Base-by-base conservation (phyloP, 192 early-diverging fungal species). In the Linnemannia elongata region DNA sequence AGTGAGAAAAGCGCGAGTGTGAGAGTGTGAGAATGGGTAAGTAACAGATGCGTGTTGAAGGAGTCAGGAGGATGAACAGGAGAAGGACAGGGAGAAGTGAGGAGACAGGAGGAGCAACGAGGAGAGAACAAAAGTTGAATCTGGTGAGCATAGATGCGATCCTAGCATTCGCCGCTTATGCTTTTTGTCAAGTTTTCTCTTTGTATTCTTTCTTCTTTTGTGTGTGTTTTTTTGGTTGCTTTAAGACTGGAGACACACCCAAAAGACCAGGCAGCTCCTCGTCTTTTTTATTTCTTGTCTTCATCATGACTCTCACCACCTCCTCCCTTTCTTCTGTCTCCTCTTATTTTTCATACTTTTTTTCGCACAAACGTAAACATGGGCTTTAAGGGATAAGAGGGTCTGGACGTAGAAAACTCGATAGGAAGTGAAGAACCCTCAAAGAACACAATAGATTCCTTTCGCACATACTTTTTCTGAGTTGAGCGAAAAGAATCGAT, bases 61-160 rank as follows among this genome's bases (percentile, higher is more conserved):
- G 71, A 81, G 68, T 42, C 79, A 81, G 72, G 74, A 82, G 74
- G 54, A 76, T 52, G 47, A 72, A 33, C 27, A 60, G 75, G 60
- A 75, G 73, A 52, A 81, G 35, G 24, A 45, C 54, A 42, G 39
- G 69, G 27, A 69, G 54, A 45, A 24, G 30, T 57, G 74, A 79
- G 52, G 73, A 79, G n/a, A 57, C 54, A 42, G 6, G 49, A 79
- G 33, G 72, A 75, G 55, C 30, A 79, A 68, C 72, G 68, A 30
- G 76, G 60, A 60, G 45, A 63, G 72, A 77, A 47, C 9, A 42
- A 74, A 24, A 49, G 72, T 33, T 66, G 70, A 41, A 42, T 42
- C 60, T 66, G 60, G 60, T 66, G 60, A 66, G 60, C 60, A 66
- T 66, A 66, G 60, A 66, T 66, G 60, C 60, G 60, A 66, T 66